Evolutionary conservation across 306 rosid species (phyloP), one percentile per base, ranked within the genome.

Genomic region (Elaeagnus macrophylla): DNA sequence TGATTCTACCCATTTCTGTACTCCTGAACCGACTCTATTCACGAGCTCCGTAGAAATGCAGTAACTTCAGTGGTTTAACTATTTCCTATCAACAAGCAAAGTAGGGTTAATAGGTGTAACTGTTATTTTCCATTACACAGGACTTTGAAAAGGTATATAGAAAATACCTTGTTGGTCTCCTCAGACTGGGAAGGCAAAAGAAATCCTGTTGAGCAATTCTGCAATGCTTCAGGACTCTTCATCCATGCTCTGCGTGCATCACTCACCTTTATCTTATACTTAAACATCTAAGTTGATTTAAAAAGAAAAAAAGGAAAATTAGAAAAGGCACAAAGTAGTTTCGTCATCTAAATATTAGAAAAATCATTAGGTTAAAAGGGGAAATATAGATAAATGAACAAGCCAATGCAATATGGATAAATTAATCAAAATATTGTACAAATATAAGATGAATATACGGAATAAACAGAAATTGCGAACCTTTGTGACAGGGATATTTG

Each of bases 121-220:
- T 37, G 25, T 53, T 47, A 51, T 20, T 15, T 32, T 56, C 50
- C 37, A 35, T 61, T 64, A 13, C 32, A 45, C 55, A 49, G 54
- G 48, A 65, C 5, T 8, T 18, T 14, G 57, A 52, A 42, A 9
- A 60, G 39, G 63, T 51, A 56, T 45, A 50, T 25, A 25, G 32
- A 19, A 56, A 37, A 55, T 56, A 90, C 97, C 94, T 86, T 82
- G 37, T 64, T 36, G 45, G 62, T 73, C 63, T 66, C 83, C 48
- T 66, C 81, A 20, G 62, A 48, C 55, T 74, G 62, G 15, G 63
- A 54, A 47, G 94, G 94, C 64, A 90, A 90, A 61, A 70, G 79
- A 73, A 90, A 80, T 38, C 97, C 97, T 9, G 73, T 79, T 13
- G 97, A 90, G 72, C 97, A 86, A 67, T 83, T 90, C 60, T 66